Percentiles rank a stretch among this genome's conserved stretches.
Conservation (phyloP, 805 yeast genomes). For the Saccharomycopsis sp. region DNA sequence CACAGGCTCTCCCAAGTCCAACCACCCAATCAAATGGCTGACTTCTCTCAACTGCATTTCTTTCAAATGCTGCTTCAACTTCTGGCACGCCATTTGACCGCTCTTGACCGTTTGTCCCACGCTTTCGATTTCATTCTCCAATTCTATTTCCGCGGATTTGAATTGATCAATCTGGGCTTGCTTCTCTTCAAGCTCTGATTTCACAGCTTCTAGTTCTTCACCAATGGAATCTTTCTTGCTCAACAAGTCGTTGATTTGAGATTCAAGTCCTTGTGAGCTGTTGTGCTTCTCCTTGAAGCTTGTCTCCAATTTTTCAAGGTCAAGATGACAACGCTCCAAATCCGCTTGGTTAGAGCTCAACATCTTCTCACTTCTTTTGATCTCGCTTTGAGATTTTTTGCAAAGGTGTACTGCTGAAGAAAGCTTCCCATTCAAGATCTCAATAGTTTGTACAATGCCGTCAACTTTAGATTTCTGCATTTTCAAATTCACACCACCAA, state of each 20-base stretch:
- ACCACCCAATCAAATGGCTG: slow-evolving; percentile 41
- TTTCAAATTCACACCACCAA: slow-evolving; percentile 82
- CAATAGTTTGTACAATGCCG: slow-evolving; percentile 58
- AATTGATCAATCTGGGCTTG: slow-evolving; percentile 42
- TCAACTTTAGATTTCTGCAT: slow-evolving; percentile 77
- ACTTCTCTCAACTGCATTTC: slow-evolving; percentile 47
- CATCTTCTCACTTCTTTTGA: slow-evolving; percentile 44
- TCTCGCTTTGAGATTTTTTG: slow-evolving; percentile 56
- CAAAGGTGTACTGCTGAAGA: slow-evolving; percentile 47
- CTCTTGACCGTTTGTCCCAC: slow-evolving; percentile 33
- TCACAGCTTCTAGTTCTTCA: slow-evolving; percentile 34
- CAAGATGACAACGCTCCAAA: slow-evolving; percentile 28
- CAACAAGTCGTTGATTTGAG: slow-evolving; percentile 26
- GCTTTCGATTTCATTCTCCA: slow-evolving; percentile 55
- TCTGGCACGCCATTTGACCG: slow-evolving; percentile 33
- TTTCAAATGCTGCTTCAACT: slow-evolving; percentile 33
- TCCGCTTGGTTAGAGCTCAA: slow-evolving; percentile 44
- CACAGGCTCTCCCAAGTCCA: slow-evolving; percentile 23
- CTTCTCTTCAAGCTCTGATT: slow-evolving; percentile 33
- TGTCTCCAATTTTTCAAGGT: slow-evolving; percentile 29
- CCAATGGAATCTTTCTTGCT: slow-evolving; percentile 32
- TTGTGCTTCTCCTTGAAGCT: slow-evolving; percentile 25
- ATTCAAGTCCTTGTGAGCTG: slow-evolving; percentile 28
- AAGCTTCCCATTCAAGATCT: slow-evolving; percentile 46
- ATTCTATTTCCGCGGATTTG: slow-evolving; percentile 57